Base-by-base conservation (phyloP, 1,139 yeast species). In the Geotrichum candidum region DNA sequence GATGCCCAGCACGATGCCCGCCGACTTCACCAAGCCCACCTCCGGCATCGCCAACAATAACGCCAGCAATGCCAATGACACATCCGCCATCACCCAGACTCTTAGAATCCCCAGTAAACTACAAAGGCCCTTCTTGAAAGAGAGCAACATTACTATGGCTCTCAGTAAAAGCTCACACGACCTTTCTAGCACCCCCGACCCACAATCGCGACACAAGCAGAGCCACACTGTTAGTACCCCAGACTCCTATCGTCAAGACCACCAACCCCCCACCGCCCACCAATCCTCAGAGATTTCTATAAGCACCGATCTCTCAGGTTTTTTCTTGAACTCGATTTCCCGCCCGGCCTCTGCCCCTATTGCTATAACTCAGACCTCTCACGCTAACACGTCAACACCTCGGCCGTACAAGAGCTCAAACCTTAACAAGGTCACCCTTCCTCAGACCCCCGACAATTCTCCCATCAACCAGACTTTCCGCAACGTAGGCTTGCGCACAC, bases 381-480 rank as follows among this genome's bases (percentile, higher is more conserved):
- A 13, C n/a, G 52, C 51, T 2, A 38, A 18, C 13, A 38, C 45
- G 18, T 25, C 55, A 33, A n/a, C 55, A 10, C 25, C 55, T 51
- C 65, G 60, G 15, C 60, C 56, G 27, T 58, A 60, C 11, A 31
- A 61, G 22, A 52, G 53, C 27, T 58, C 64, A 15, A 56, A 50
- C 50, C 62, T 63, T 18, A 62, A 62, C 41, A 66, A 65, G 46
- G 63, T 62, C 62, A 35, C 63, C 33, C 61, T 62, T n/a, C 65
- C 65, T 0, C 67, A 65, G 41, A 65, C 70, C 13, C 69, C 70
- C 11, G 70, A 68, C 31, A 64, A 67, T 53, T 68, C 70, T 22
- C 70, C 70, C 11, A 61, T 66, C 10, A 67, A 25, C 11, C 61
- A 63, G 57, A 38, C 59, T 51, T 56, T 55, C 33, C 52, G 27